Evolutionary conservation across 352 stramenopile species (phyloP), one percentile per base, ranked within the genome.

Genomic region (Blastocystis sp.): DNA sequence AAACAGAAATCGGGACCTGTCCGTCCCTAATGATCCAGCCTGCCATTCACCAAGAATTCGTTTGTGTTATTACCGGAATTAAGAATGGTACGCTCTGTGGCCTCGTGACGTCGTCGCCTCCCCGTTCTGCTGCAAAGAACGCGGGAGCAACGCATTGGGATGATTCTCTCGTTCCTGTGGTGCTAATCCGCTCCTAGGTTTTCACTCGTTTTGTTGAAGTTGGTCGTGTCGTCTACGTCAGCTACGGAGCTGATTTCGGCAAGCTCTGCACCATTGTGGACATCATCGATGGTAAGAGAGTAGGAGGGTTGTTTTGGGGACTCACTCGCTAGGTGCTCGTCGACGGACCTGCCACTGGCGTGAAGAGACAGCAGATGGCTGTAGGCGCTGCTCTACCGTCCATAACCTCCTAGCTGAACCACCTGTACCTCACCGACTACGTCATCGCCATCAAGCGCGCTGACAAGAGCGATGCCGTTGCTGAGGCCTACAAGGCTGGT

Each of bases 171-270:
- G 57, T 42, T 17, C 14, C 14, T 14, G 69, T 21, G 9, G 21
- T 17, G 24, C 74, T 84, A 60, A 84, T 38, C 60, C 2, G 40
- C 57, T 45, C 48, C 19, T 68, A 84, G 74, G 74, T 84, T 62
- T 99, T 99, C 93, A 97, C 93, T 91, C 95, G 96, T 92, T 99
- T 98, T 92, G 97, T 99, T 91, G 95, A 98, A 93, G 95, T 99
- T 91, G 97, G 97, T 92, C 96, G 97, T 91, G 95, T 99, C 81
- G 95, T 95, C 91, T 92, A 99, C 63, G 95, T 99, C 90, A 99
- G 98, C 94, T 99, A 98, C 91, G 97, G 97, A 91, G 94, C 95
- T 60, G 93, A 98, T 89, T 92, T 93, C 65, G 97, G 97, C 90
- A 99, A 98, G 93, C 94, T 99, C 81, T 94, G 93, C 90, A 98